phyloP scores from a whole-genome alignment of 2,329 filamentous ascomycete species.

The Aspergillus sp. region DNA sequence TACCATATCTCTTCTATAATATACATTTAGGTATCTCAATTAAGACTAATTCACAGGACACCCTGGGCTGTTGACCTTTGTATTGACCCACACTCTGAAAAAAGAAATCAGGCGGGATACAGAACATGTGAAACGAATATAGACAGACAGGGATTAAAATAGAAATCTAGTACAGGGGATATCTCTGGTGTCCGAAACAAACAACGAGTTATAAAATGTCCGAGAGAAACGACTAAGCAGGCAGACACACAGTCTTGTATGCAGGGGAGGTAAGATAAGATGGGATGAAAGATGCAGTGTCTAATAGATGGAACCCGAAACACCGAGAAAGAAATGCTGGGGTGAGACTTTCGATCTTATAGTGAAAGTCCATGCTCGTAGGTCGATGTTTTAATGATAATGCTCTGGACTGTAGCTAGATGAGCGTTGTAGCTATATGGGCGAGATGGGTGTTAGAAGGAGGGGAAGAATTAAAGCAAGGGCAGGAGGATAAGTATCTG shows the following conservation, averaged over 20 bases:
- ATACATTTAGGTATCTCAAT: not conserved
- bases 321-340: not conserved
- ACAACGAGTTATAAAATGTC: not conserved
- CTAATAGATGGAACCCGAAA: not conserved
- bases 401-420: not conserved
- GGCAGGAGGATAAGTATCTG: not conserved
- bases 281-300: not conserved
- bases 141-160: not conserved
- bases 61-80: not conserved
- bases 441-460: not conserved
- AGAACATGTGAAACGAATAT: not conserved
- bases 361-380: not conserved
- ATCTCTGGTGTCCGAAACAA: not conserved
- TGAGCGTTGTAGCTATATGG: not conserved
- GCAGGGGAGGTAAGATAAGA: not conserved
- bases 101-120: not conserved
- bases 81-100: not conserved
- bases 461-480: not conserved
- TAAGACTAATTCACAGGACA: not conserved
- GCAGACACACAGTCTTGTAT: not conserved
- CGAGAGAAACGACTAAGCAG: not conserved
- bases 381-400: not conserved
- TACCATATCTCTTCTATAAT: not conserved
- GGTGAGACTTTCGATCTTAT: not conserved
- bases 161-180: constrained; percentile 6